Base-by-base conservation (phyloP, 352 stramenopile species). In the Globisporangium nodosum region DNA sequence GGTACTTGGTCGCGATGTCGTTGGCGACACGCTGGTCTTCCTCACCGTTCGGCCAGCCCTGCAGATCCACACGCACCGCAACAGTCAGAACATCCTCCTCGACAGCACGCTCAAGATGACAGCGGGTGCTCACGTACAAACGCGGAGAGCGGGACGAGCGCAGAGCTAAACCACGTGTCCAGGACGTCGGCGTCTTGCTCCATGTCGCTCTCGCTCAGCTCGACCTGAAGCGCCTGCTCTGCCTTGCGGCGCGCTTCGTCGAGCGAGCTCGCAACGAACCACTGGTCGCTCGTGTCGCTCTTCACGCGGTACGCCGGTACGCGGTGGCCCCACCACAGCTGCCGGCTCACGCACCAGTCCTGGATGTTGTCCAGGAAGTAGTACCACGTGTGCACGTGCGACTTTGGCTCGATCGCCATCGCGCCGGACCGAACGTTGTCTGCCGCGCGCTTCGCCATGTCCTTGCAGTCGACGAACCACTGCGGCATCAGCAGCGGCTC, bases 301-400 rank as follows among this genome's bases (percentile, higher is more conserved):
- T 91, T 40, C 61, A 97, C 35, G 56, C 91, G 83, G 78, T 98
- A 99, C 9, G 98, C 98, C 8, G 97, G 98, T 58, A 99, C 99
- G 49, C 98, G 96, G 73, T 99, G 98, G 30, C 98, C 98, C 97
- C 97, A 99, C 97, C 97, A 99, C 2, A 99, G 84, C 73, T 99
- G 97, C 16, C 97, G 90, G 69, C 92, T 98, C 49, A 99, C 82
- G 63, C 97, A 99, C 97, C 97, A 99, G 76, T 99, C 96, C 31
- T 96, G 89, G 66, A 99, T 99, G 70, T 99, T 99, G 59, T 99
- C 97, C 24, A 99, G 73, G 81, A 97, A 99, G 62, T 92, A 89
- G 71, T 97, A 99, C 96, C 96, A 99, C 45, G 96, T 99, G 66
- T 88, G 77, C 21, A 68, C 63, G 63, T 99, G 96, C 30, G 91